Evolutionary conservation across 768 basidiomycete genomes (phyloP), one percentile per base, ranked within the genome.

Genomic region (Auricularia sp.): DNA sequence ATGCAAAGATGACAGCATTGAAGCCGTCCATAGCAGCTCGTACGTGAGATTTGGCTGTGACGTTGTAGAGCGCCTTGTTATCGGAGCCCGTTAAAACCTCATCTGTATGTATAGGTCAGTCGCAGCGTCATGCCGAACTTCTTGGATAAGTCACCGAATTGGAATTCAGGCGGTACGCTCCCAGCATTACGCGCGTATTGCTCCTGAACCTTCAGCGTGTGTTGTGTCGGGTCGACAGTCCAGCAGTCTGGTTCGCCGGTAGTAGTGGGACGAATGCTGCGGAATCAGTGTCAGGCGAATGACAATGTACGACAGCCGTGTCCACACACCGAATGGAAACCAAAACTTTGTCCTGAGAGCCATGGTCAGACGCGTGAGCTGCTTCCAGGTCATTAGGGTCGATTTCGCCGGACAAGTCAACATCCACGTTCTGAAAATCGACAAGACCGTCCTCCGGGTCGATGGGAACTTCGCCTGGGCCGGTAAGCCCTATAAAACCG

Each of bases 11-110:
- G 68, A 98, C 92, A 7, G 94, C 85, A 74, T 98, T 98, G 80
- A 86, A 98, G 18, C 97, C 97, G 62, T 93, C 92, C 94, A 98
- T 97, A 10, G 95, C 93, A 3, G 94, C 92, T 65, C 83, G 85
- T 1, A 92, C 90, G 70, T 93, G 92, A 3, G 85, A 87, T 13
- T 84, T 82, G 1, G 88, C 92, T 16, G 89, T 85, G 3, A 86
- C 83, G 51, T 81, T 84, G 72, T 93, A 94, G 6, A 93, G 79
- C 0, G 87, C 84, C 70, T 90, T 90, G 75, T 91, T 93, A 39
- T 87, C 84, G 1, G 88, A 86, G 0, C 88, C 88, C 3, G 86
- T 90, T 62, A 92, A 83, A 65, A 93, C 81, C 44, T 88, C 83
- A 68, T 92, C 89, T 69, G 54, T 29, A 29, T 29, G 29, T 29